Percentiles rank a stretch among this genome's conserved stretches.
phyloP scores from a whole-genome alignment of 441 rosid species.

The Pelargonium cotyledonis region DNA sequence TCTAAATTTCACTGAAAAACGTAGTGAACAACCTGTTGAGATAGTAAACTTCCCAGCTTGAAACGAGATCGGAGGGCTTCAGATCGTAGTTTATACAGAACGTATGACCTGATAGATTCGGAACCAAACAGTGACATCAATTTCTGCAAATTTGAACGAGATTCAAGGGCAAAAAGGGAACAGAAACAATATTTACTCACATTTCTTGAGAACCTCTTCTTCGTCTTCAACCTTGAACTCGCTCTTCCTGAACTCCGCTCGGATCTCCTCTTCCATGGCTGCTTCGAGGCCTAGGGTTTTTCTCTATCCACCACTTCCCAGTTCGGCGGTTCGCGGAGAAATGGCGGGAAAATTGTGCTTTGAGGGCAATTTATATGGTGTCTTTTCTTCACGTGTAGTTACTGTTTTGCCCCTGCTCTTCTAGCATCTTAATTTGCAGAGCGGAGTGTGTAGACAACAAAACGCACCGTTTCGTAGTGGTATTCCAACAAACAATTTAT shows the following conservation, averaged over 20 bases:
- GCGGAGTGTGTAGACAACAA: too few species aligned
- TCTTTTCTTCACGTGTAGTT: too few species aligned
- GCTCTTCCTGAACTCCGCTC: constrained; percentile 11
- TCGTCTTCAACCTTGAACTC: not conserved
- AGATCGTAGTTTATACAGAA: constrained; percentile 10
- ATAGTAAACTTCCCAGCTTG: constrained; percentile 10
- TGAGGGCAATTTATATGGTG: too few species aligned
- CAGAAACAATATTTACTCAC: not conserved
- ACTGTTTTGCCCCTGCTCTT: too few species aligned
- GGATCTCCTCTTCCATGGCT: constrained; percentile 7
- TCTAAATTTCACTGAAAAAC: not conserved
- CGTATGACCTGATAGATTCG: constrained; percentile 8
- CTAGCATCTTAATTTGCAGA: too few species aligned
- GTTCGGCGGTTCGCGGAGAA: constrained; percentile 8
- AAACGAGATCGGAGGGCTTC: constrained; percentile 9
- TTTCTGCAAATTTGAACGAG: constrained; percentile 6
- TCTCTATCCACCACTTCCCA: not conserved
- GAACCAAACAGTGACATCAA: constrained; percentile 1
- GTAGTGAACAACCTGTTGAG: constrained; percentile 8
- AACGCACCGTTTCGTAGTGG: too few species aligned
- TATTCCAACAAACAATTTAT: too few species aligned
- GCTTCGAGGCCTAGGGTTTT: constrained; percentile 9
- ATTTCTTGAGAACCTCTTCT: constrained; percentile 10
- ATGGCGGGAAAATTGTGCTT: constrained; percentile 8
- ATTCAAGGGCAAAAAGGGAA: not conserved